Evolutionary conservation across 1,139 yeast species (phyloP).

Genomic region (Geotrichum aggregatum): DNA sequence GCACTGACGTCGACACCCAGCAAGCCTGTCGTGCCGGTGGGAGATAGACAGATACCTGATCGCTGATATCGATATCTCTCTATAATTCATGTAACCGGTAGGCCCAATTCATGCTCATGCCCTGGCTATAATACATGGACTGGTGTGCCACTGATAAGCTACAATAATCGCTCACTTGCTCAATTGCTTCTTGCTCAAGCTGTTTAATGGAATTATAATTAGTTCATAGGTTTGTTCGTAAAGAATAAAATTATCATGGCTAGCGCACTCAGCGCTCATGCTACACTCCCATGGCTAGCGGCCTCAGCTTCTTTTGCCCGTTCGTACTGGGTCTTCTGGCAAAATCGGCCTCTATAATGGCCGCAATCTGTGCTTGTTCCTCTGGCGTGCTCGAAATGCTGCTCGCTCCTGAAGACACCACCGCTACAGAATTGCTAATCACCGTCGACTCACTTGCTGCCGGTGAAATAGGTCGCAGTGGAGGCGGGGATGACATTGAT

Average conservation of each 20-base stretch:
- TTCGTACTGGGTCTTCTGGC: slow-evolving; percentile 5
- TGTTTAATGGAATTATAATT: no score
- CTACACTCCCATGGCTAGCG: slow-evolving; percentile 3
- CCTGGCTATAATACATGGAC: no score
- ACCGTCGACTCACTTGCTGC: background rate
- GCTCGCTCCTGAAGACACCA: background rate
- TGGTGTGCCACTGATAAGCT: no score
- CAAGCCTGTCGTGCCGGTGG: no score
- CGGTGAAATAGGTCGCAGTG: background rate
- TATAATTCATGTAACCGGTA: no score
- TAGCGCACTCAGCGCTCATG: slow-evolving; percentile 4
- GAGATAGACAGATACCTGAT: no score
- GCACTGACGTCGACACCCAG: no score
- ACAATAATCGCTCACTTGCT: no score
- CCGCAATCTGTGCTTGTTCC: background rate
- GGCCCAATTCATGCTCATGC: no score
- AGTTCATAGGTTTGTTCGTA: no score
- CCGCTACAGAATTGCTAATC: background rate
- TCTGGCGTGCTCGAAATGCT: background rate
- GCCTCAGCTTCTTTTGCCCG: slow-evolving; percentile 11
- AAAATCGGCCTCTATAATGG: background rate
- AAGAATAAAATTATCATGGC: background rate
- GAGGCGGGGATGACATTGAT: background rate
- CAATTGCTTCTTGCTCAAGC: no score
- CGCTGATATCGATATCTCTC: no score